These are phyloP conservation scores for Amaranthus cruentus DNA, from an alignment of 148 eudicot genomes.

Conservation along the genomic window DNA sequence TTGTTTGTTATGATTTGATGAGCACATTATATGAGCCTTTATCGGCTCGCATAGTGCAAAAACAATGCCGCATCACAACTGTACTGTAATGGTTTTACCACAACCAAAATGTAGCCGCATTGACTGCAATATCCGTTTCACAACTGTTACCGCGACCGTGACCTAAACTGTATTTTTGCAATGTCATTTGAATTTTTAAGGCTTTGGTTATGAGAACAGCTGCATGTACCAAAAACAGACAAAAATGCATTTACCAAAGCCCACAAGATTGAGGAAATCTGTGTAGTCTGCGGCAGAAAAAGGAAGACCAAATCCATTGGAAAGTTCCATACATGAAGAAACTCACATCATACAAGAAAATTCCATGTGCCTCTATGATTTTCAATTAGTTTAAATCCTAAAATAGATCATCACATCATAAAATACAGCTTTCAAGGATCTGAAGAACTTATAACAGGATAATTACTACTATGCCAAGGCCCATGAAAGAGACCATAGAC, in stretches of 20 bases:
- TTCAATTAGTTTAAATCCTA: neutral
- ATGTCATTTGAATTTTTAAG: neutral
- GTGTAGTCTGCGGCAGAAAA: neutral
- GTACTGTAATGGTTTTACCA: too few species aligned
- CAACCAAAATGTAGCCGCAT: too few species aligned
- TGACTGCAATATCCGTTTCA: neutral
- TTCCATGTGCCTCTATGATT: conserved; percentile 5
- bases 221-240: neutral
- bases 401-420: neutral
- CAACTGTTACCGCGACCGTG: neutral
- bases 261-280: conserved; percentile 13
- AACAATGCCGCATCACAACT: too few species aligned
- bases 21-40: neutral
- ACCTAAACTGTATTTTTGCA: neutral
- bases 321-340: neutral
- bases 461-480: neutral
- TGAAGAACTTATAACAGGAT: neutral
- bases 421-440: conserved; percentile 10
- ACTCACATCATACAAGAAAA: neutral
- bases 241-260: conserved; percentile 9
- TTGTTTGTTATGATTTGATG: neutral
- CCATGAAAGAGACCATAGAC: conserved; percentile 1
- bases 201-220: neutral
- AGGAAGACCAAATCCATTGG: neutral
- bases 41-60: too few species aligned